phyloP scores from a whole-genome alignment of 495 filamentous ascomycete species.

The Penicillium taxi region DNA sequence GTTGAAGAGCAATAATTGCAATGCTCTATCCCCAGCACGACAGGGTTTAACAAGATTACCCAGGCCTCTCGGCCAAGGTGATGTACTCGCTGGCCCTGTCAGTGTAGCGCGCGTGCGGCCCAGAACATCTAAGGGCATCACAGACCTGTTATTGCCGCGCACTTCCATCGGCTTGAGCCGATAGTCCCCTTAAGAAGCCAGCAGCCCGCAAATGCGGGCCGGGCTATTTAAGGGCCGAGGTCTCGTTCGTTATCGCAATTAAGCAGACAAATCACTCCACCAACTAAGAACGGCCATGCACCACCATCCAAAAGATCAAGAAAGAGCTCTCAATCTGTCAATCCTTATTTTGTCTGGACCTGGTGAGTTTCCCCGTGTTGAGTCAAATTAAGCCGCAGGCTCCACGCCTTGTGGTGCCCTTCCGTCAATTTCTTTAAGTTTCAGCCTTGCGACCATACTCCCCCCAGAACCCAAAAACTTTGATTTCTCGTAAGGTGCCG shows the following conservation, averaged over 20 bases:
- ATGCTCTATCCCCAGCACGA: constrained; percentile 72
- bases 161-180: constrained; percentile 63
- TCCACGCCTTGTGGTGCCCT: constrained; percentile 54
- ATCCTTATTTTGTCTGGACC: constrained; percentile 60
- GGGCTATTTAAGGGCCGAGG: constrained; percentile 67
- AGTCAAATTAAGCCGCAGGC: constrained; percentile 65
- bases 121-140: constrained; percentile 67
- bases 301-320: constrained; percentile 58
- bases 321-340: constrained; percentile 41
- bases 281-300: constrained; percentile 62
- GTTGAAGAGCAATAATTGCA: constrained; percentile 77
- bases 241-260: constrained; percentile 72
- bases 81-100: constrained; percentile 45
- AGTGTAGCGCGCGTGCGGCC: constrained; percentile 67
- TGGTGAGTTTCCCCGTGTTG: constrained; percentile 62
- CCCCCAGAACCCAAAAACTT: constrained; percentile 68
- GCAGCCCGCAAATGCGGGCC: constrained; percentile 55
- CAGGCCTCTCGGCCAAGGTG: constrained; percentile 61
- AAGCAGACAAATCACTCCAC: constrained; percentile 67
- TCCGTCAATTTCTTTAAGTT: constrained; percentile 65
- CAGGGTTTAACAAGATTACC: constrained; percentile 72
- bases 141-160: constrained; percentile 65
- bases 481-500: constrained; percentile 69
- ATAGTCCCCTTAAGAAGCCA: constrained; percentile 66
- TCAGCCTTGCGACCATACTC: constrained; percentile 67